Evolutionary conservation across 331 rosid genomes (phyloP).

Genomic region (Pyracantha coccinea): DNA sequence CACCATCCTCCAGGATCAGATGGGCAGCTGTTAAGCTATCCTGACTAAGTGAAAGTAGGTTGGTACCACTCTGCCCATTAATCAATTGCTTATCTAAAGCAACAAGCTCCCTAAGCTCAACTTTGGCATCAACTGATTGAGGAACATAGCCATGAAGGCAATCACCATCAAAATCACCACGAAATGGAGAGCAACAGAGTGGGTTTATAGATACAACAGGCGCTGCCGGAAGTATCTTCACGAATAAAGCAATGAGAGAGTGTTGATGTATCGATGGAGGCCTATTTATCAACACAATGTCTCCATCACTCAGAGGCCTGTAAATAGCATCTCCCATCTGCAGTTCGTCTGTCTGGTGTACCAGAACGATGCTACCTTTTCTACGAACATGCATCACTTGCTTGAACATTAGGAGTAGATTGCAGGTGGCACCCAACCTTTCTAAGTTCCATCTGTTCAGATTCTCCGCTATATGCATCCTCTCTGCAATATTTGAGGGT

Average conservation of each 20-base stretch:
- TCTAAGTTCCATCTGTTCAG: conserved; percentile 61
- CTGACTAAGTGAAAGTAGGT: conserved; percentile 78
- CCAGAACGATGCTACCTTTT: conserved; percentile 30
- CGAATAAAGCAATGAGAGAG: conserved; percentile 62
- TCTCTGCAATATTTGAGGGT: conserved; percentile 80
- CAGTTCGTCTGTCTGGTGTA: conserved; percentile 43
- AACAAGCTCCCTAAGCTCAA: conserved; percentile 81
- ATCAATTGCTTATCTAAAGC: conserved; percentile 69
- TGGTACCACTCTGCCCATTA: conserved; percentile 86
- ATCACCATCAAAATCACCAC: conserved; percentile 99
- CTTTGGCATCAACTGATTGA: conserved; percentile 66
- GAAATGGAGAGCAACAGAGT: conserved; percentile 85
- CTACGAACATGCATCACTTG: conserved; percentile 55
- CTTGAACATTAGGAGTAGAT: conserved; percentile 52
- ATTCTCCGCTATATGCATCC: conserved; percentile 53
- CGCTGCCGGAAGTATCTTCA: conserved; percentile 60
- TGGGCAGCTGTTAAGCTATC: conserved; percentile 89
- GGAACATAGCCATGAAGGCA: conserved; percentile 96
- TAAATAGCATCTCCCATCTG: conserved; percentile 61
- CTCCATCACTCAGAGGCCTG: conserved; percentile 76
- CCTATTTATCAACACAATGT: conserved; percentile 72
- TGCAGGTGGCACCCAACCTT: conserved; percentile 40
- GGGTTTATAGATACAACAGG: conserved; percentile 77
- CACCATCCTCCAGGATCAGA: conserved; percentile 59
- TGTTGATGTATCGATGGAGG: conserved; percentile 99